Percentiles rank a stretch among this genome's conserved stretches.
Conservation (phyloP, 306 rosid genomes). For the Macrotyloma uniflorum region DNA sequence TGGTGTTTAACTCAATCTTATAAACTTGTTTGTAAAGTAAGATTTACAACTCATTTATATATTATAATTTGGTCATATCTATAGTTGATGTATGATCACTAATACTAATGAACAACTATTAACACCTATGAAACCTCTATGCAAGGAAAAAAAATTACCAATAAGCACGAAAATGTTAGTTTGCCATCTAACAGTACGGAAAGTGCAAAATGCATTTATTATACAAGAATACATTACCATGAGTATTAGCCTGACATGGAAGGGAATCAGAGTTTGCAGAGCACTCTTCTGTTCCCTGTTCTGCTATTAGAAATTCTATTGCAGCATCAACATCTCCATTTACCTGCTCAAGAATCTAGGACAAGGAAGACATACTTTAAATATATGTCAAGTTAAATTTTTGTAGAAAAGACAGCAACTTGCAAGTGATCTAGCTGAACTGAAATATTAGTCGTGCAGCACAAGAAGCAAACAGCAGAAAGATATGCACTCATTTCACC, state of each 20-base stretch:
- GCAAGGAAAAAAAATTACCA: background rate
- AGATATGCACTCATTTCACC: constrained; percentile 47
- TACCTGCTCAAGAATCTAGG: constrained; percentile 67
- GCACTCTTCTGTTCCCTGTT: constrained; percentile 63
- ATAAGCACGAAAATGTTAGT: constrained; percentile 26
- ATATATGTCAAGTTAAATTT: constrained; percentile 24
- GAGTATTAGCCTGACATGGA: constrained; percentile 41
- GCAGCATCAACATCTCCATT: constrained; percentile 77
- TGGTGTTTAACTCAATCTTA: too few species aligned
- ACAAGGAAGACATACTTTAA: constrained; percentile 30
- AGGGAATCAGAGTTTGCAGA: constrained; percentile 49
- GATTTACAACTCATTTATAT: too few species aligned
- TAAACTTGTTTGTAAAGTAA: too few species aligned
- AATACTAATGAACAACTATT: constrained; percentile 20
- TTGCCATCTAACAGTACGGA: constrained; percentile 16
- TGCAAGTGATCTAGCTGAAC: constrained; percentile 31
- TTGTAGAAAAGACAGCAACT: constrained; percentile 19
- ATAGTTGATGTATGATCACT: too few species aligned
- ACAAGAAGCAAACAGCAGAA: constrained; percentile 19
- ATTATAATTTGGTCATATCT: too few species aligned
- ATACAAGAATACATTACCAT: constrained; percentile 48
- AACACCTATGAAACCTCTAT: background rate
- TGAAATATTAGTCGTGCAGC: constrained; percentile 4
- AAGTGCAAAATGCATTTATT: constrained; percentile 39
- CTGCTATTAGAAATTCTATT: constrained; percentile 81